Base-by-base conservation (phyloP, 2,329 filamentous ascomycete species). In the Aspergillus fructus region DNA sequence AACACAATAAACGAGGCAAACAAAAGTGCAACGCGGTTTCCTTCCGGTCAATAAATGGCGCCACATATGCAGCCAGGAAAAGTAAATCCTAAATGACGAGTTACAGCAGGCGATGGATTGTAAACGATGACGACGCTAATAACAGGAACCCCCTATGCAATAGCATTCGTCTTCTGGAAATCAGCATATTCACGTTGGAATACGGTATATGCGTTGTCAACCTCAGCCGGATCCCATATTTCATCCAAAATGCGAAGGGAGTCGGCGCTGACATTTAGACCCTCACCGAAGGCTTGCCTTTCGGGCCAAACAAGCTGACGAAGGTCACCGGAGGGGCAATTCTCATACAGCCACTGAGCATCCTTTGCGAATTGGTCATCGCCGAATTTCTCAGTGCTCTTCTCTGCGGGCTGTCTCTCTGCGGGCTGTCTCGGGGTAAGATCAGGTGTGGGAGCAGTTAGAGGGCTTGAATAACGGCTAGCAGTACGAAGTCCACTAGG, bases 401-500 rank as follows among this genome's bases (percentile, higher is more conserved):
- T 46, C 41, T 51, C 47, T 17, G 34, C 48, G 49, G 55, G 37
- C 4, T 45, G 17, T 21, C 41, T 46, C 41, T 51, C 47, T 17
- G 34, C 48, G 49, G 55, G 37, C 4, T 45, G 17, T 21, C 41
- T 50, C 19, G 59, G 48, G 13, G 58, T 55, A 19, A 48, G 34
- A 24, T 66, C 57, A 21, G 64, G 60, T 1, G 65, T 61, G 30
- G 58, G 27, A 13, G 56, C 55, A 19, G 59, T 59, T 47, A 65
- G 33, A 49, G 65, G 67, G 46, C 61, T 69, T 5, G 66, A 62
- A 43, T 68, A 69, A 12, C 65, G 65, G 47, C 66, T 65, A n/a
- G 71, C 62, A 43, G 73, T 70, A 43, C 76, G 73, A 40, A 79
- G 71, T 5, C 74, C 69, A 59, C 76, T 78, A 3, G 76, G 75